Base-by-base conservation (phyloP, 163 green algal species). In the Scenedesmus sp. region DNA sequence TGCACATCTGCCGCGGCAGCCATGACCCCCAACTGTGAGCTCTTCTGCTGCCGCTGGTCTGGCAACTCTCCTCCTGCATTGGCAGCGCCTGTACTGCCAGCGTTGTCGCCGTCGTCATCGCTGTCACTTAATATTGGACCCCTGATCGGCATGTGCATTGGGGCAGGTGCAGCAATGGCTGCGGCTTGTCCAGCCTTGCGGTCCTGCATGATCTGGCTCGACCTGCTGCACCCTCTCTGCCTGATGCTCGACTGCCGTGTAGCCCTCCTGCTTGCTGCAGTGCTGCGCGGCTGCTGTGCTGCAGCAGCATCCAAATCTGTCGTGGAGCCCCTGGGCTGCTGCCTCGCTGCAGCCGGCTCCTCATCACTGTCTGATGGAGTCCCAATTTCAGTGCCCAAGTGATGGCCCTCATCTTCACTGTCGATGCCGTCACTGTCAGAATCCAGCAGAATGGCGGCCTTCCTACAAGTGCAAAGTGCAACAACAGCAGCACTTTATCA, bases 341-440 rank as follows among this genome's bases (percentile, higher is more conserved):
- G 65, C 7, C 20, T n/a, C 20, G 42, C 24, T 83, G 43, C 49
- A 65, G 68, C 22, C 44, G 46, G 15, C 35, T 56, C 53, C 7
- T 76, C 51, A 33, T 88, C 88, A 42, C 72, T 53, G 73, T 76
- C 88, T 35, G 81, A 84, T 9, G 15, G 79, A 73, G 87, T 61
- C 37, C 37, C 87, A 10, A 91, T 46, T n/a, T 43, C 79, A 40
- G 87, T 87, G 33, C 88, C 88, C 22, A 92, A 20, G 2, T 88
- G 80, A 4, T 40, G 33, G 46, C 89, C 89, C 2, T 90, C 89
- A 30, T 90, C 89, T 26, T 90, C 89, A 26, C 51, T 83, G 53
- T 87, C 89, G 5, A 92, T 89, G 83, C 43, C 89, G 33, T 92
- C 89, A 33, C 65, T 86, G 70, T 92, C 89, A 49, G 83, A 90